Base-by-base conservation (phyloP, 306 rosid species). In the Lablab purpureus region DNA sequence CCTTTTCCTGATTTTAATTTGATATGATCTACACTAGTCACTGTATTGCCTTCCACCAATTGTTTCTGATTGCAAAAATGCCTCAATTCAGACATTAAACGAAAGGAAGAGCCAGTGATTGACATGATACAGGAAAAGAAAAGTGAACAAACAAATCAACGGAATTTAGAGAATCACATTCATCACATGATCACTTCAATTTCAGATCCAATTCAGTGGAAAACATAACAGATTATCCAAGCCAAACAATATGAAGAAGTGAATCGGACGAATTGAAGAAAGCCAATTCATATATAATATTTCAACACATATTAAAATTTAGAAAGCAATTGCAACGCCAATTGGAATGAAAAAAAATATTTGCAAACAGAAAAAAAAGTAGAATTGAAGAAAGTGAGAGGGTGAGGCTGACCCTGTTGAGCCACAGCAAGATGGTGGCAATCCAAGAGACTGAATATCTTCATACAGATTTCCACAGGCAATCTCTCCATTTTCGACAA, bases 371-470 rank as follows among this genome's bases (percentile, higher is more conserved):
- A 43, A 3, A 43, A 43, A 17, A 12, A 11, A 5, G 49, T 43
- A 7, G 12, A 11, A 11, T 11, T 43, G 49, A 43, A 68, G 41
- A 2, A 17, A 50, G 17, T 64, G 76, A 2, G 36, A 50, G 12
- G 72, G 14, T 41, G 47, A 41, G 15, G 47, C 76, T n/a, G 79
- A 92, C 94, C 94, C 87, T 90, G 91, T 75, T 90, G 88, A 55
- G 85, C 86, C 40, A 76, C 63, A 41, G 90, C 87, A 14, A 90
- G 94, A 73, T 79, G 81, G n/a, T 71, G 89, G 47, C 85, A 41
- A 49, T 92, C 94, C 86, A 90, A 87, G 74, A 85, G 81, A 77
- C 86, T 81, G 79, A 92, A 87, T 5, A 92, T 88, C 74, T 88
- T 87, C 19, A 76, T 66, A 67, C 75, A 85, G 50, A 92, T 73